Base-by-base conservation (phyloP, 2,329 filamentous ascomycete genomes). In the Microascus cirrosus region DNA sequence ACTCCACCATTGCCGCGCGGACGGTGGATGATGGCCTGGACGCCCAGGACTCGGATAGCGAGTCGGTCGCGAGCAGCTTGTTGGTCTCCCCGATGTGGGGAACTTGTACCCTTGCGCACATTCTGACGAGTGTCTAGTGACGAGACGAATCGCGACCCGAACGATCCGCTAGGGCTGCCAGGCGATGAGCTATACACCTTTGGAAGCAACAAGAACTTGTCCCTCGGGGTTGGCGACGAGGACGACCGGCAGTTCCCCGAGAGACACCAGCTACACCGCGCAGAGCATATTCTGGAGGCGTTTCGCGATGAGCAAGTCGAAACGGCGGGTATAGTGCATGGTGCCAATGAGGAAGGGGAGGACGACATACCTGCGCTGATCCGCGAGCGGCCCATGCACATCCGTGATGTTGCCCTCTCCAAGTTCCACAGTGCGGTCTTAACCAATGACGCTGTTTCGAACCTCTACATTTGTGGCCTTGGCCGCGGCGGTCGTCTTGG, bases 241-340 rank as follows among this genome's bases (percentile, higher is more conserved):
- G 91, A 96, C 68, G 93, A 99, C 67, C 85, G 94, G 2, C 92
- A 97, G 62, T 95, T 87, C 65, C 94, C 94, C 0, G 94, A 97
- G 69, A 87, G 90, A 11, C 84, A 96, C 12, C 75, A 79, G 35
- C 71, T 97, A 36, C 82, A 84, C 58, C 84, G 93, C 18, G 90
- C 94, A 0, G 85, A 89, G 25, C 84, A 90, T 66, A 77, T 97
- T 1, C 70, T 96, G 15, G 81, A 83, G 55, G 79, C 84, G 53
- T 89, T 96, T 63, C 84, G 90, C 65, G 76, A 81, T 39, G 87
- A 92, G 63, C 81, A 87, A 64, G 72, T 52, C 28, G 7, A 60
- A 58, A 22, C 24, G 18, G 32, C 51, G 13, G 51, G 32, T 34
- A 42, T n/a, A 45, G 39, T 1, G 11, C 39, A 3, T 51, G 32